Conservation (phyloP, 768 basidiomycete genomes). For the Pulveroboletus sp. region DNA sequence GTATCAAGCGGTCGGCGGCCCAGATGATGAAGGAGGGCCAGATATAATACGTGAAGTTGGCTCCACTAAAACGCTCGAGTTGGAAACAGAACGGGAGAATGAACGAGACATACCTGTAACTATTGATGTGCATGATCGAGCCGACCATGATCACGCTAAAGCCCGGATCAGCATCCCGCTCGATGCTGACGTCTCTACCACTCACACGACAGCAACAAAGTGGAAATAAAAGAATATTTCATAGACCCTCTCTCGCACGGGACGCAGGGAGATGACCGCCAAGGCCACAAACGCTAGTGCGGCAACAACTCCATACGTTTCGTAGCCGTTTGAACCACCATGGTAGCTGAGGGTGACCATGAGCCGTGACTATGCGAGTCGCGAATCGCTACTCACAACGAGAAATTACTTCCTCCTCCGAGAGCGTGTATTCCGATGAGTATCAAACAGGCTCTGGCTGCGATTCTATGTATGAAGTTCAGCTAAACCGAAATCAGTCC, state of each 20-base stretch:
- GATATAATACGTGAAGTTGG: slow-evolving; percentile 28
- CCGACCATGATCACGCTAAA: slow-evolving; percentile 30
- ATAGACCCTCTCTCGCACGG: slow-evolving; percentile 45
- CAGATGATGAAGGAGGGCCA: slow-evolving; percentile 53
- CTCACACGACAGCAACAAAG: slow-evolving; percentile 39
- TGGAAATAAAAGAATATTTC: slow-evolving; percentile 51
- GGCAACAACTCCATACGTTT: slow-evolving; percentile 35
- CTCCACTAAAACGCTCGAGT: slow-evolving; percentile 12
- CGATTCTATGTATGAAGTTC: slow-evolving; percentile 43
- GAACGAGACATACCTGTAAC: slow-evolving; percentile 28
- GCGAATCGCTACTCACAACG: slow-evolving; percentile 7
- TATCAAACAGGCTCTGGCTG: slow-evolving; percentile 42
- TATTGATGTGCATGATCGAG: slow-evolving; percentile 39
- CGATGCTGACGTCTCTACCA: background rate
- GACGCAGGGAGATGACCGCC: slow-evolving; percentile 43
- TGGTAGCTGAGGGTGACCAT: slow-evolving; percentile 6
- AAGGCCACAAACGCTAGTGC: slow-evolving; percentile 37
- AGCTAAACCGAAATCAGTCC: slow-evolving; percentile 19
- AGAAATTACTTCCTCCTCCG: slow-evolving; percentile 13
- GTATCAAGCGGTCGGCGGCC: slow-evolving; percentile 49
- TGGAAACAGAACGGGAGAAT: slow-evolving; percentile 7
- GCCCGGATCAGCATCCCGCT: slow-evolving; percentile 36
- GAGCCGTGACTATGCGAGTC: background rate
- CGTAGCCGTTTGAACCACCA: slow-evolving; percentile 1
- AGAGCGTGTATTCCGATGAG: slow-evolving; percentile 48